Evolutionary conservation across 805 yeast genomes (phyloP), one percentile per base, ranked within the genome.

Genomic region (Suhomyces sp.): DNA sequence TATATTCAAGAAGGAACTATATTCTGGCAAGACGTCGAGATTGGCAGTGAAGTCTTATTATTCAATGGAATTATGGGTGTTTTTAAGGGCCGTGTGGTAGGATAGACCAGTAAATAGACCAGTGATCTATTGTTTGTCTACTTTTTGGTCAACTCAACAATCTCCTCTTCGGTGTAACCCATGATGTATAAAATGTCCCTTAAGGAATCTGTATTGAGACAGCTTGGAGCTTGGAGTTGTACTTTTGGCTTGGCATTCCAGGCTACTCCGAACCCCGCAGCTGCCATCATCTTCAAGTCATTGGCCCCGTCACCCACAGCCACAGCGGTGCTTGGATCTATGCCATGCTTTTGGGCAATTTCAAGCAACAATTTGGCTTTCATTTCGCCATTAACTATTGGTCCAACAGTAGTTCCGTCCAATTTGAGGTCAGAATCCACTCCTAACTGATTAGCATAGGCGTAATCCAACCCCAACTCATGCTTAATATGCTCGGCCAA

Each of bases 281-380:
- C 82, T 2, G 75, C 80, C 98, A 94, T 94, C 91, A 96, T 96
- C 45, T 82, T 81, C 64, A 94, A 74, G 71, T 94, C 99, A 64
- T 94, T 94, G 23, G 98, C 97, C 38, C 99, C 99, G 67, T 94
- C 98, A 36, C 98, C 98, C 38, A 93, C 88, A 47, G 97, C 97
- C 46, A 88, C 86, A 1, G 86, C 85, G 4, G 76, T 65, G 44
- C 66, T 66, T 9, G 83, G 71, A 22, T 79, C 81, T 35, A 88
- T 73, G 9, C 68, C 68, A 57, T 84, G 86, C 41, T 77, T 78
- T 5, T 67, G 59, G 1, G 93, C 87, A 31, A 89, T 79, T 56
- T 83, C 80, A 46, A 76, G 69, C 46, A 94, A 73, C 13, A 93
- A 77, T 50, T 82, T 80, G 1, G 96, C 96, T 69, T 94, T 94